Evolutionary conservation across 2,329 filamentous ascomycete species (phyloP).

Genomic region (Epichloe sp.): DNA sequence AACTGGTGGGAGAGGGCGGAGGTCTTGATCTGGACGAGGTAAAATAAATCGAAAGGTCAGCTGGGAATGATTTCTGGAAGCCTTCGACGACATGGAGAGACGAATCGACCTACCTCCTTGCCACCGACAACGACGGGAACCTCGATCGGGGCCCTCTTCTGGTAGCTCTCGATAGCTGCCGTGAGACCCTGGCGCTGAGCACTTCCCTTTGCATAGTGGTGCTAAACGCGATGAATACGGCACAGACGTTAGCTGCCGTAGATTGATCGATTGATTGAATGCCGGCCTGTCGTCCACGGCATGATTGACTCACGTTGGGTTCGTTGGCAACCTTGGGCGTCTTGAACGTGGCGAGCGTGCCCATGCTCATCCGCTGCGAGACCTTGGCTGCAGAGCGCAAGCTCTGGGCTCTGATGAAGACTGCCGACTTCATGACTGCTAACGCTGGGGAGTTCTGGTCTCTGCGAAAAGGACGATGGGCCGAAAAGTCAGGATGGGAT

Average conservation of each 20-base stretch:
- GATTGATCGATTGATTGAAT: no score
- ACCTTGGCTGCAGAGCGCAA: constrained; percentile 17
- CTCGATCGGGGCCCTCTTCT: constrained; percentile 56
- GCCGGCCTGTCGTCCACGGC: neutral
- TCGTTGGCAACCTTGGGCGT: constrained; percentile 81
- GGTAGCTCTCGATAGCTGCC: constrained; percentile 56
- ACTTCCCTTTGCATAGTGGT: constrained; percentile 79
- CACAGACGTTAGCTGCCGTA: neutral
- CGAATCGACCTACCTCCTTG: constrained; percentile 47
- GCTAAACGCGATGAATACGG: constrained; percentile 33
- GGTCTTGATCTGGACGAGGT: constrained; percentile 44
- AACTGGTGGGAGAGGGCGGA: constrained; percentile 55
- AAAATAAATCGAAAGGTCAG: neutral
- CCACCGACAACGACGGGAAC: constrained; percentile 77
- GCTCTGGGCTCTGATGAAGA: constrained; percentile 20
- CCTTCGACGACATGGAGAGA: neutral
- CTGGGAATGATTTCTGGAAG: neutral
- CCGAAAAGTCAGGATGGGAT: neutral
- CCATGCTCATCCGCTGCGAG: constrained; percentile 20
- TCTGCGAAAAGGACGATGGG: neutral
- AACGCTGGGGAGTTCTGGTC: neutral
- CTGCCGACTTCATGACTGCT: constrained; percentile 20
- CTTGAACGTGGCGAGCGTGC: constrained; percentile 73
- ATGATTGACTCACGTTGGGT: constrained; percentile 61
- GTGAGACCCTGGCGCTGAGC: constrained; percentile 63